phyloP scores from a whole-genome alignment of 1,284 basidiomycete species.

The Stygiomarasmius scandens region DNA sequence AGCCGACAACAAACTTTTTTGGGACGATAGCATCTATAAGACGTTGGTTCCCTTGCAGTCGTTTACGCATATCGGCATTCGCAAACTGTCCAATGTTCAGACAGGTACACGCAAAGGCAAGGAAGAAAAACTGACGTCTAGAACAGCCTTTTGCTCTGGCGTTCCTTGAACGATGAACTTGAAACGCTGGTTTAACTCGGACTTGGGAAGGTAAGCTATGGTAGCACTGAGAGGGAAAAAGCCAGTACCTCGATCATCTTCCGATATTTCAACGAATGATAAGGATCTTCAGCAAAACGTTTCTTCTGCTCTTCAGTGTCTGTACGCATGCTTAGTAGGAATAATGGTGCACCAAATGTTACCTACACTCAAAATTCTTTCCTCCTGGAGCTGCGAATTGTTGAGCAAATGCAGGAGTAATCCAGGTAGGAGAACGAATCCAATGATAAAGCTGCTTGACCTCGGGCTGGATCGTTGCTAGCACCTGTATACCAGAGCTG shows the following conservation, averaged over 20 bases:
- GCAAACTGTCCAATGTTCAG: constrained; percentile 15
- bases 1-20: constrained; percentile 23
- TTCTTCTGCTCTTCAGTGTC: constrained; percentile 26
- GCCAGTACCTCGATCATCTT: constrained; percentile 29
- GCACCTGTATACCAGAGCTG: constrained; percentile 39
- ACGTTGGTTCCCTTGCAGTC: constrained; percentile 19
- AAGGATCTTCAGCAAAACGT: constrained; percentile 20
- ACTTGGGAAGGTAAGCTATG: constrained; percentile 9
- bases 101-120: not conserved
- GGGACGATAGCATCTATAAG: constrained; percentile 25
- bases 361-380: constrained; percentile 12
- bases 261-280: constrained; percentile 23
- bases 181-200: constrained; percentile 25
- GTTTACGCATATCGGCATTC: constrained; percentile 22
- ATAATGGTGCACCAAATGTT: not conserved
- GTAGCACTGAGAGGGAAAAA: too few species aligned
- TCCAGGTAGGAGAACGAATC: constrained; percentile 34
- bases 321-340: not conserved
- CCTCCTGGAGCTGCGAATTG: constrained; percentile 17
- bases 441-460: constrained; percentile 32
- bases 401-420: constrained; percentile 25
- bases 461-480: constrained; percentile 34
- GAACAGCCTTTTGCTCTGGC: constrained; percentile 23
- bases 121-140: constrained; percentile 14
- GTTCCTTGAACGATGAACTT: constrained; percentile 26